A percentile compares a stretch with the other conserved stretches of the same genome.
Conservation (phyloP, 2,329 filamentous ascomycete species). For the Ascocoryne sarcoides region DNA sequence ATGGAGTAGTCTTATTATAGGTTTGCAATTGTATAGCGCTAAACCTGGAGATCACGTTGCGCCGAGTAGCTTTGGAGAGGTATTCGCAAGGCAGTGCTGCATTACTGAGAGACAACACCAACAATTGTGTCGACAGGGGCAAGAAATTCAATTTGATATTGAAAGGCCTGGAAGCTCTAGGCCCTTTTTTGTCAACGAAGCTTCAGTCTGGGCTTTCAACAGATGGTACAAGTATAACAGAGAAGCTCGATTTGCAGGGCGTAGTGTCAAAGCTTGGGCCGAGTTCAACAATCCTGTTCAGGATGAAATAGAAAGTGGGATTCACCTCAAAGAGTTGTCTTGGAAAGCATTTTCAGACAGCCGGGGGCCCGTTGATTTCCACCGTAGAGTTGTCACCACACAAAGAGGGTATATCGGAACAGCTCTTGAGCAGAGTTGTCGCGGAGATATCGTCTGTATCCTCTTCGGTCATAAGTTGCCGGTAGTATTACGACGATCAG, state of each 20-base stretch:
- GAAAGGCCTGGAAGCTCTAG: neutral
- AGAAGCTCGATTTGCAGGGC: constrained; percentile 1
- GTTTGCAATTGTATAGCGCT: neutral
- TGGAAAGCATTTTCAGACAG: constrained; percentile 1
- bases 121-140: neutral
- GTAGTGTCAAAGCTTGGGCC: neutral
- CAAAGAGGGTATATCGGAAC: neutral
- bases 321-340: neutral
- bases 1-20: neutral
- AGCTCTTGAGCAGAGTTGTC: neutral
- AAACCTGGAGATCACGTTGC: neutral
- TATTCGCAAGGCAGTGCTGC: neutral
- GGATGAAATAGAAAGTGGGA: neutral
- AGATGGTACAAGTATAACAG: constrained; percentile 3
- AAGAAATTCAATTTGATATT: neutral
- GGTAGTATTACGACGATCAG: neutral
- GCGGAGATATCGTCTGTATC: constrained; percentile 3
- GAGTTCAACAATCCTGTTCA: neutral
- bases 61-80: neutral
- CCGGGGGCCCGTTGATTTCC: neutral
- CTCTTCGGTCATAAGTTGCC: neutral
- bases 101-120: neutral
- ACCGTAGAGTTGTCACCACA: neutral
- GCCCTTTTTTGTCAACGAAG: neutral
- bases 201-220: neutral